These are phyloP conservation scores for Pyrenophora teres DNA, from an alignment of 2,329 filamentous ascomycete species.

Conservation along the genomic window DNA sequence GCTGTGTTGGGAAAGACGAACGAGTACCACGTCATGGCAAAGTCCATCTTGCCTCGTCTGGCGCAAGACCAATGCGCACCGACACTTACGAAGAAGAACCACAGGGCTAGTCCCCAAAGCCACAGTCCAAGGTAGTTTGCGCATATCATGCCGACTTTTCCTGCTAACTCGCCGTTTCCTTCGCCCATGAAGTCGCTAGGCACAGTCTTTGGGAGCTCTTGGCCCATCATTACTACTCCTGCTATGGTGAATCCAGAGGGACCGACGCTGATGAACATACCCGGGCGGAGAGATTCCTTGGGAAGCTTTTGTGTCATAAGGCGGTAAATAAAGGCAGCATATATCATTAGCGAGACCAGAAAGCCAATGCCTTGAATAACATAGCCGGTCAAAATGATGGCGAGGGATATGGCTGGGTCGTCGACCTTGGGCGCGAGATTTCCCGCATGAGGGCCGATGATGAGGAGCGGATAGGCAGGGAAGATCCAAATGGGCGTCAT, in stretches of 20 bases:
- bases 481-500: constrained; percentile 93
- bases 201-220: constrained; percentile 55
- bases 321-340: constrained; percentile 80
- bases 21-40: constrained; percentile 85
- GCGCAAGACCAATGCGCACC: constrained; percentile 74
- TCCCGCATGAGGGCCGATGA: constrained; percentile 74
- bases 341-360: constrained; percentile 75
- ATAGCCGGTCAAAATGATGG: constrained; percentile 63
- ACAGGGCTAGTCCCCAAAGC: constrained; percentile 81
- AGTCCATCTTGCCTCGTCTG: constrained; percentile 65
- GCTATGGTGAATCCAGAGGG: constrained; percentile 72
- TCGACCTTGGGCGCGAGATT: constrained; percentile 58
- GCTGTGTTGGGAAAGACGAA: constrained; percentile 84
- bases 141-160: constrained; percentile 59
- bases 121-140: constrained; percentile 72
- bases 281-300: constrained; percentile 73
- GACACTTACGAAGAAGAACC: constrained; percentile 83
- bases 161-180: constrained; percentile 56
- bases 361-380: constrained; percentile 69
- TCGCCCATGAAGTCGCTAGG: constrained; percentile 61
- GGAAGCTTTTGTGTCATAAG: constrained; percentile 88
- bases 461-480: constrained; percentile 78
- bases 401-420: constrained; percentile 50
- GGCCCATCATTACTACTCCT: constrained; percentile 63
- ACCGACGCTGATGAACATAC: constrained; percentile 84